These are phyloP conservation scores for Fulvia fulva DNA, from an alignment of 2,329 filamentous ascomycete genomes.

Conservation along the genomic window DNA sequence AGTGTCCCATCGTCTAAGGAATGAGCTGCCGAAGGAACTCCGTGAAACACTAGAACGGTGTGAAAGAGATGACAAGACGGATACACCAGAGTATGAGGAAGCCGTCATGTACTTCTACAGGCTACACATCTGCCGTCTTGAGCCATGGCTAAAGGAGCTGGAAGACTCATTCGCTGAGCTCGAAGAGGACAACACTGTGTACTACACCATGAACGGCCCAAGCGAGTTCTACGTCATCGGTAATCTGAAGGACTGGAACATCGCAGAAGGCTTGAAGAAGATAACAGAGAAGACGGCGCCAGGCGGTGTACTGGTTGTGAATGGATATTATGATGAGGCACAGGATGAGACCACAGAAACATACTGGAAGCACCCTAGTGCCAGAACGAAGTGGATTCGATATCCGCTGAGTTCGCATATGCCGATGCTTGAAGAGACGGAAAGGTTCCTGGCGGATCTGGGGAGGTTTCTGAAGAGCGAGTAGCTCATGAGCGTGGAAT, in stretches of 20 bases:
- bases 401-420: slow-evolving; percentile 34
- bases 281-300: slow-evolving; percentile 36
- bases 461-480: slow-evolving; percentile 31
- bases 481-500: neutral
- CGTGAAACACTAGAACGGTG: slow-evolving; percentile 29
- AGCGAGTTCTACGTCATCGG: slow-evolving; percentile 38
- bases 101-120: slow-evolving; percentile 32
- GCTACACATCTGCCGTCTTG: slow-evolving; percentile 29
- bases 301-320: slow-evolving; percentile 37
- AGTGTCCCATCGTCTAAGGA: slow-evolving; percentile 25
- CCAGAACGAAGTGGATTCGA: slow-evolving; percentile 41
- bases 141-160: slow-evolving; percentile 31
- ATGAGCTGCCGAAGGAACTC: slow-evolving; percentile 27
- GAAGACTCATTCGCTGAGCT: slow-evolving; percentile 25
- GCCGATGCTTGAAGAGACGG: slow-evolving; percentile 38
- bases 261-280: slow-evolving; percentile 33
- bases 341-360: slow-evolving; percentile 35
- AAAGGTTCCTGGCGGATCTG: slow-evolving; percentile 35
- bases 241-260: slow-evolving; percentile 39
- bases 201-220: slow-evolving; percentile 34
- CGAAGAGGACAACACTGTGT: slow-evolving; percentile 34
- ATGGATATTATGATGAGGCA: slow-evolving; percentile 42
- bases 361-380: slow-evolving; percentile 36
- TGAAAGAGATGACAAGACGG: slow-evolving; percentile 30
- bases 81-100: slow-evolving; percentile 32